Evolutionary conservation across 1,284 basidiomycete species (phyloP), one percentile per base, ranked within the genome.

Genomic region (Phellopilus nigrolimitatus): DNA sequence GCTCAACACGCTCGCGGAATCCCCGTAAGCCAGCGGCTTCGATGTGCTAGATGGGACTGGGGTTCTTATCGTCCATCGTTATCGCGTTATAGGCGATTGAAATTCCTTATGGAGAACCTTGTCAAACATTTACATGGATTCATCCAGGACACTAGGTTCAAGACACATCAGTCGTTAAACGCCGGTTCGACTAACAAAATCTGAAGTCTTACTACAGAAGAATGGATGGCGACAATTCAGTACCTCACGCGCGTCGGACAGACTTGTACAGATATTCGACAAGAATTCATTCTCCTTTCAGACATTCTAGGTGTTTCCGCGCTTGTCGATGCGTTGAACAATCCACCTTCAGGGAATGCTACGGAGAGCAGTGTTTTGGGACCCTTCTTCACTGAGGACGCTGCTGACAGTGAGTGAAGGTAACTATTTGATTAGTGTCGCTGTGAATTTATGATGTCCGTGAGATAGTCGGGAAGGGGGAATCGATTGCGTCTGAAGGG

Each of bases 221-320:
- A 94, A 70, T 94, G 91, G 91, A 85, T 88, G 81, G 67, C 73
- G 15, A 73, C 85, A 0, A 82, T 92, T 60, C 66, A 84, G 55
- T 92, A 91, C 69, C 70, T 93, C 57, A 92, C 88, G 1, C 71
- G 72, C 13, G 79, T 76, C 0, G 89, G 90, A 5, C 74, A 92
- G 68, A 88, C 68, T 55, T 88, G 82, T 66, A 80, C 82, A 0
- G 76, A 80, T 22, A 65, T 86, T 43, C 82, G 88, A 27, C 88
- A 91, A 70, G 91, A 94, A 63, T 88, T 88, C 63, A 90, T 92
- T 60, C 78, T 92, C 2, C 73, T 93, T 10, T 91, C 87, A 0
- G 90, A 91, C 62, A 73, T 80, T 0, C 69, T 93, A 1, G 91
- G 91, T 7, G 76, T 90, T 1, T 91, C 88, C 0, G 79, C 84